A percentile compares a stretch with the other conserved stretches of the same genome.
Conservation (phyloP, 257 asterid species). For the Plantago major region DNA sequence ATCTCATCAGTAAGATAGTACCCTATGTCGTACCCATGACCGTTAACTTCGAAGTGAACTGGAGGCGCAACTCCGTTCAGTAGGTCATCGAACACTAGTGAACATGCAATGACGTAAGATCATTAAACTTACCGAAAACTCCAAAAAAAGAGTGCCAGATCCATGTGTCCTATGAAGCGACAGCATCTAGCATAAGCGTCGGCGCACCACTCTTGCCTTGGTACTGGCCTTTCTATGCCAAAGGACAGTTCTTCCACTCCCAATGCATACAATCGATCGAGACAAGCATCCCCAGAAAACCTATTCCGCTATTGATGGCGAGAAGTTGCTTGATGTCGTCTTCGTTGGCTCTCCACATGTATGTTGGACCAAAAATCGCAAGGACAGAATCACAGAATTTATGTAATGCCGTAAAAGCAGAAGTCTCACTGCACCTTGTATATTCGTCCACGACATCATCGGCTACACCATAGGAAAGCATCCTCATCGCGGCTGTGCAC, state of each 20-base stretch:
- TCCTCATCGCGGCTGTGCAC: background rate
- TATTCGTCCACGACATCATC: no score
- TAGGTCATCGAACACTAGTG: background rate
- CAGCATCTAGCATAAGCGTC: background rate
- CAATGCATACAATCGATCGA: no score
- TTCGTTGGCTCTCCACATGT: background rate
- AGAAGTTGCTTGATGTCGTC: background rate
- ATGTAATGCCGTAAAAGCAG: no score
- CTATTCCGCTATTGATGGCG: no score
- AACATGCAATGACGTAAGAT: background rate
- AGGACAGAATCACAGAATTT: no score
- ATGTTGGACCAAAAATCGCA: background rate
- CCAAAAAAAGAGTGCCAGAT: no score
- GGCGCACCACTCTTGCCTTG: background rate
- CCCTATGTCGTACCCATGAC: no score
- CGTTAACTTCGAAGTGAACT: no score
- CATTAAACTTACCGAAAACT: background rate
- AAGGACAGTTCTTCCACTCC: no score
- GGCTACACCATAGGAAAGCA: background rate
- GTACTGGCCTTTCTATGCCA: background rate
- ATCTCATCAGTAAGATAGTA: no score
- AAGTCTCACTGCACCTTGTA: no score
- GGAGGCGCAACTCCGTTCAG: background rate
- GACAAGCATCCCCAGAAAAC: no score
- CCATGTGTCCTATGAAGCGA: background rate